These are phyloP conservation scores for Lachancea sp. DNA, from an alignment of 805 yeast species.

Conservation along the genomic window DNA sequence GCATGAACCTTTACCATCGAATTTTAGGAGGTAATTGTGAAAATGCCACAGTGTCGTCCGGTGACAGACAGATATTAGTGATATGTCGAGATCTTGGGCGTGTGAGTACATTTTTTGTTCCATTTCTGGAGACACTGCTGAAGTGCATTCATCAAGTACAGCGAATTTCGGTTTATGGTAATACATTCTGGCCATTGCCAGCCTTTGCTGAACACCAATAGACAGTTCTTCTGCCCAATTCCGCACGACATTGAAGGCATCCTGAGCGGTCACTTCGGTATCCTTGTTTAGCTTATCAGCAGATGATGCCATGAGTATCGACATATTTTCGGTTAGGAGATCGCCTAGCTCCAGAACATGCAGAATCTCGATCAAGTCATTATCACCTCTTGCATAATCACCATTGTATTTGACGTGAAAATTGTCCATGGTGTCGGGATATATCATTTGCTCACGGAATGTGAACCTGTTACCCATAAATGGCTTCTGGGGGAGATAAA, in stretches of 20 bases:
- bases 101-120: constrained; percentile 83
- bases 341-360: constrained; percentile 54
- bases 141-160: constrained; percentile 91
- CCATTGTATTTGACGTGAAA: constrained; percentile 36
- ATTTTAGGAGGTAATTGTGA: constrained; percentile 74
- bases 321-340: constrained; percentile 42
- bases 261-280: constrained; percentile 32
- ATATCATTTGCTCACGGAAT: constrained; percentile 80
- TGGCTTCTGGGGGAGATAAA: constrained; percentile 89
- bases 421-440: constrained; percentile 67
- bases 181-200: constrained; percentile 88
- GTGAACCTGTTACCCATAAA: constrained; percentile 62
- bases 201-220: constrained; percentile 86
- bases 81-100: constrained; percentile 73
- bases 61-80: constrained; percentile 86
- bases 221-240: constrained; percentile 89
- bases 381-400: constrained; percentile 34
- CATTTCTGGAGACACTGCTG: constrained; percentile 86
- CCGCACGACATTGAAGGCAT: constrained; percentile 59
- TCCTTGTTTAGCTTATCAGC: constrained; percentile 15
- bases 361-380: constrained; percentile 48
- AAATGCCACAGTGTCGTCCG: constrained; percentile 89
- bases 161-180: constrained; percentile 92
- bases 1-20: constrained; percentile 78
- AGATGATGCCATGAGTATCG: constrained; percentile 27